Base-by-base conservation (phyloP, 352 stramenopile genomes). In the Elongisporangium prolatum region DNA sequence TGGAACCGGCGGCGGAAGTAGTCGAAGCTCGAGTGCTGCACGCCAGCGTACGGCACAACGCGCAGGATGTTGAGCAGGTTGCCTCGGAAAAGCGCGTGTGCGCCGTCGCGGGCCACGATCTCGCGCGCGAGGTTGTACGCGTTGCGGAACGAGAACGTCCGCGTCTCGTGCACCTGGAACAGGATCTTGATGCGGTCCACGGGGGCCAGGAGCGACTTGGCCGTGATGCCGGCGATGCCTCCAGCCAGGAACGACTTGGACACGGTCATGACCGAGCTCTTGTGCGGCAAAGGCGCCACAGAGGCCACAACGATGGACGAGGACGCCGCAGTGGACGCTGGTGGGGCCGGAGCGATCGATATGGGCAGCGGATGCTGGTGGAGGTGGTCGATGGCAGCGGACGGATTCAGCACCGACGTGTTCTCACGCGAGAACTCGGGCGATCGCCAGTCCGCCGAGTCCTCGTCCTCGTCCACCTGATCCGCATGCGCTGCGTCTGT, bases 131-230 rank as follows among this genome's bases (percentile, higher is more conserved):
- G 67, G 28, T 66, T 63, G 51, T 67, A 70, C 4, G 81, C 86
- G 50, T 93, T 91, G 20, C 80, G 74, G 56, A 95, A 86, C 47
- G 71, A 89, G 50, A 95, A 95, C 34, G 70, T 60, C 5, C 74
- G 74, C 55, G 82, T 76, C 22, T 90, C 83, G 37, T 77, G 87
- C 47, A 94, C 84, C 62, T 96, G 86, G 52, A 96, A 94, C 44
- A 96, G 57, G 21, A 96, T 88, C 59, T 96, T 96, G 16, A 96
- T 69, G 21, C 86, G 82, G 48, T 96, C 86, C 47, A 93, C 67
- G 0, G 86, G 86, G 0, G 86, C 84, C 25, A 96, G 60, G 13
- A 69, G 40, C 18, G 84, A 93, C 59, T 94, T 93, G 53, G 86
- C 85, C 4, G 80, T 70, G 56, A 92, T 91, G 0, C 86, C 86